Base-by-base conservation (phyloP, 352 stramenopile genomes). In the Thraustochytrium aureum region DNA sequence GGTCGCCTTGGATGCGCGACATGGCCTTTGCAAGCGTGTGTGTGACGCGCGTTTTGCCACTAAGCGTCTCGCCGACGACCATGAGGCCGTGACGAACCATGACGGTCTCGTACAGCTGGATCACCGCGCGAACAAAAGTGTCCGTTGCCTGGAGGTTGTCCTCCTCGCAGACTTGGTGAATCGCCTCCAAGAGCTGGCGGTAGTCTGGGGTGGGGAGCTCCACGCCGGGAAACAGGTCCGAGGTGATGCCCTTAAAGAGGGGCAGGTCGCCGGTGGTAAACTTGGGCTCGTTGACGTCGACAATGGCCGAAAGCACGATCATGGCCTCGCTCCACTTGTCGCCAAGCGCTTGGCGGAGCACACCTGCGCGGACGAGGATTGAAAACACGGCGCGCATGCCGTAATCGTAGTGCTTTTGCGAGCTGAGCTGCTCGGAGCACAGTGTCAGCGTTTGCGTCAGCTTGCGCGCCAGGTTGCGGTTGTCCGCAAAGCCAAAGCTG, bases 71-170 rank as follows among this genome's bases (percentile, higher is more conserved):
- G 1, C 94, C 93, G 1, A 98, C 94, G 1, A 98, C 89, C 94
- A 98, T 98, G 62, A 98, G 92, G 35, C 94, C 95, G 83, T 98
- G 94, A 20, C 94, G 89, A 20, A 97, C 95, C 14, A 94, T 87
- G 38, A 97, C 94, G 2, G 92, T 97, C 83, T 98, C 93, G 82
- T 97, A 97, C 1, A 98, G 85, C 79, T 98, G 93, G 54, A 97
- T 96, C 61, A 91, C 90, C 39, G 72, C 81, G 59, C 88, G 81
- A 4, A 90, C 66, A 72, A 89, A 90, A 4, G 85, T 75, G 69
- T 91, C 86, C 33, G 75, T 84, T n/a, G 62, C 45, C 62, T 72
- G 17, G 62, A 82, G 43, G 65, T 85, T 37, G 61, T 85, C 60
- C 20, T 88, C 86, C 14, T 87, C 45, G 61, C 75, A 67, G n/a